Evolutionary conservation across 345 rosid species (phyloP).

Genomic region (Hypericum androsaemum): DNA sequence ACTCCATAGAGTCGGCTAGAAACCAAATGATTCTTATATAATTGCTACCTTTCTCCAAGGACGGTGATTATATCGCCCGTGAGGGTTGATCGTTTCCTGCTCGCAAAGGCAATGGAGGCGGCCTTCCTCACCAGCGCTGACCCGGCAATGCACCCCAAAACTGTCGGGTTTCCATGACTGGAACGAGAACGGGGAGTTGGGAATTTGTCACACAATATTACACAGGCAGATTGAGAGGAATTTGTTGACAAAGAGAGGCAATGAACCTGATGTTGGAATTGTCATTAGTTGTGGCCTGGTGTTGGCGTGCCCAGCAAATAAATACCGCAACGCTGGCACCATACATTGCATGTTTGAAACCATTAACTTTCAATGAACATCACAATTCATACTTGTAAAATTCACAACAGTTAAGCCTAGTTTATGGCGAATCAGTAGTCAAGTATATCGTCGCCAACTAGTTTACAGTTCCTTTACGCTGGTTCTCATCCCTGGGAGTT

Average conservation of each 20-base stretch:
- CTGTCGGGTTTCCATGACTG: constrained; percentile 47
- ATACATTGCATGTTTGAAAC: neutral
- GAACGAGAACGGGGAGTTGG: neutral
- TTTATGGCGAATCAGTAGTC: too few relatives aligned
- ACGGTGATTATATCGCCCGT: constrained; percentile 61
- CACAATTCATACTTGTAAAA: too few relatives aligned
- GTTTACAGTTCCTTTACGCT: too few relatives aligned
- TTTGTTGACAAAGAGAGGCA: neutral
- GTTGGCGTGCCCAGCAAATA: constrained; percentile 74
- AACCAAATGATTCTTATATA: neutral
- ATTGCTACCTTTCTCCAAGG: constrained; percentile 11
- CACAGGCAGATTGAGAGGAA: neutral
- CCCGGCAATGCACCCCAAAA: constrained; percentile 86
- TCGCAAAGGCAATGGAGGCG: constrained; percentile 59
- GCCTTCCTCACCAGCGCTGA: constrained; percentile 84
- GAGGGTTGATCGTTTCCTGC: constrained; percentile 70
- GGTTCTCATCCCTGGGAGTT: too few relatives aligned
- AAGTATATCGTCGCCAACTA: too few relatives aligned
- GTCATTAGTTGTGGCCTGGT: constrained; percentile 18
- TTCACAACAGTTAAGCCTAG: too few relatives aligned
- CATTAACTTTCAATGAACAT: too few relatives aligned
- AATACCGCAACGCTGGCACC: constrained; percentile 69
- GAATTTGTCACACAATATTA: neutral
- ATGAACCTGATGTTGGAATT: constrained; percentile 33
- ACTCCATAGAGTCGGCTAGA: too few relatives aligned